Evolutionary conservation across 352 stramenopile species (phyloP), one percentile per base, ranked within the genome.

Genomic region (Phytophthora constricta): DNA sequence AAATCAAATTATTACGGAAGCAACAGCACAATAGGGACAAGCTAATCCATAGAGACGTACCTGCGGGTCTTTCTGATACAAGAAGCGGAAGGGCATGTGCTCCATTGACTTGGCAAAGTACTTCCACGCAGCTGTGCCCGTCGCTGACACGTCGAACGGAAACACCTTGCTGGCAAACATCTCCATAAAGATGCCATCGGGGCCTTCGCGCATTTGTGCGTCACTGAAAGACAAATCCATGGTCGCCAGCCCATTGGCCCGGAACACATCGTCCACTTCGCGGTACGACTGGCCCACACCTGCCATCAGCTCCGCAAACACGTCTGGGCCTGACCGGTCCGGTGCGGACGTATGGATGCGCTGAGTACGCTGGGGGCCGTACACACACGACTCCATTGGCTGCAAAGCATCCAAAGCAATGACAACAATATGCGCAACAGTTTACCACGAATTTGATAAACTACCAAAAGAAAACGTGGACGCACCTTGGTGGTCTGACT

Each of bases 121-220:
- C 28, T 84, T 39, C 75, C 77, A 86, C 42, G 77, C 70, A 25
- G 75, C 72, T 14, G 62, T 62, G 14, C 72, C 76, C 4, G 75
- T 74, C 20, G 63, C 58, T 5, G 53, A 34, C 28, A 86, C 48
- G 14, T 70, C 55, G 49, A 86, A 86, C 34, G 75, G 75, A 19
- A 84, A 48, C 16, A 84, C 65, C 49, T 86, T 84, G 45, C 72
- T 84, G 33, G 65, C 75, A 27, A 80, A 82, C 46, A 86, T 76
- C 66, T 82, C 75, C 59, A 86, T 71, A 60, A 72, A 80, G 27
- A 82, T 61, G 10, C 62, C 61, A 22, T 66, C 61, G 10, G 60
- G 43, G 5, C 75, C 72, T 31, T 75, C 54, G 22, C 75, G 65
- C 65, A 86, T 75, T 33, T 80, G 63, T 10, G 75, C 75, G 51